These are phyloP conservation scores for Aquilaria malaccensis DNA, from an alignment of 345 rosid genomes.

Conservation along the genomic window DNA sequence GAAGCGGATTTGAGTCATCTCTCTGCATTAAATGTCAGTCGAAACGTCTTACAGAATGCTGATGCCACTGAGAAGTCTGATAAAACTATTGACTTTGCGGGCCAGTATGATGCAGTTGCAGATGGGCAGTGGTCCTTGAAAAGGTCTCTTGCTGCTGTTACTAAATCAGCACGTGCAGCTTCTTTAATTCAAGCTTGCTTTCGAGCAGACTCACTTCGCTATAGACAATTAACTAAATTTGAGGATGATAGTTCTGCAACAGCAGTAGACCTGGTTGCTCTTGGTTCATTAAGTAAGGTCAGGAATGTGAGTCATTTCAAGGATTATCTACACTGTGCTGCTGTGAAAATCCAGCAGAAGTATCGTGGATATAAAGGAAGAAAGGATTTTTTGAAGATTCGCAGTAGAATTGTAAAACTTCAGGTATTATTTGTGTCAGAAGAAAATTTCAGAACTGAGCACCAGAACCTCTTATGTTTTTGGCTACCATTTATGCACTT, in stretches of 20 bases:
- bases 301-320: slow-evolving; percentile 36
- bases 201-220: slow-evolving; percentile 33
- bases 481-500: too few species aligned
- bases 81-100: slow-evolving; percentile 19
- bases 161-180: slow-evolving; percentile 57
- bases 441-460: too few species aligned
- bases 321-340: slow-evolving; percentile 59
- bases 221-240: slow-evolving; percentile 28
- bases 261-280: slow-evolving; percentile 35
- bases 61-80: slow-evolving; percentile 19
- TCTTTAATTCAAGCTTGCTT: slow-evolving; percentile 50
- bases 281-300: slow-evolving; percentile 33
- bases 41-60: slow-evolving; percentile 14
- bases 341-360: slow-evolving; percentile 49
- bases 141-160: slow-evolving; percentile 58
- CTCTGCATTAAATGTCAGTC: slow-evolving; percentile 28
- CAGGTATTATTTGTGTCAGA: slow-evolving; percentile 32
- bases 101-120: slow-evolving; percentile 12
- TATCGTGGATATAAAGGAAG: slow-evolving; percentile 68
- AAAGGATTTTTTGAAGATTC: slow-evolving; percentile 46
- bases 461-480: too few species aligned
- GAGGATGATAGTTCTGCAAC: slow-evolving; percentile 25
- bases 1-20: slow-evolving; percentile 45
- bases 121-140: slow-evolving; percentile 37
- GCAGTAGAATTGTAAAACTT: slow-evolving; percentile 46